Evolutionary conservation across 371 early-diverging fungal genomes (phyloP).

Genomic region (Apophysomyces sp.): DNA sequence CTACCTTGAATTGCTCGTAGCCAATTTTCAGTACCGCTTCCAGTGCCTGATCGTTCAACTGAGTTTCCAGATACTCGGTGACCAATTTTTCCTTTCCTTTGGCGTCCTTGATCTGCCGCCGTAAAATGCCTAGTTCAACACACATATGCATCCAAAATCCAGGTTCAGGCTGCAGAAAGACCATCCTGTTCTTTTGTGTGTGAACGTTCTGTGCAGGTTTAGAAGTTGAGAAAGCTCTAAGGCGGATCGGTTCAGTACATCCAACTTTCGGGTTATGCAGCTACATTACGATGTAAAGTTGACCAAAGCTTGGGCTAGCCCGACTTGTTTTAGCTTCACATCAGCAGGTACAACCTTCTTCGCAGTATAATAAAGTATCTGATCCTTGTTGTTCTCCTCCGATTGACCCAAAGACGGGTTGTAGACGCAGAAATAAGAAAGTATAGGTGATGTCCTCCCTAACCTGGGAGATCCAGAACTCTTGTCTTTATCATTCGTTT

Average conservation of each 20-base stretch:
- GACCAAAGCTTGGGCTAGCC: slow-evolving; percentile 78
- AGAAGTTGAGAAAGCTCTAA: slow-evolving; percentile 66
- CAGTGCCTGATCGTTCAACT: slow-evolving; percentile 57
- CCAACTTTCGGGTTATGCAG: neutral
- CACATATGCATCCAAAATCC: slow-evolving; percentile 79
- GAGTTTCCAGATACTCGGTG: slow-evolving; percentile 62
- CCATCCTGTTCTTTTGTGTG: slow-evolving; percentile 69
- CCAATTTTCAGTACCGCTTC: slow-evolving; percentile 52
- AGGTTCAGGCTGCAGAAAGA: slow-evolving; percentile 69
- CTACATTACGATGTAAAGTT: slow-evolving; percentile 68
- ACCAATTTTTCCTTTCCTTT: slow-evolving; percentile 60
- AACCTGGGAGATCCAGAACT: slow-evolving; percentile 7
- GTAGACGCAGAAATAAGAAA: slow-evolving; percentile 77
- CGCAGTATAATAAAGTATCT: slow-evolving; percentile 78
- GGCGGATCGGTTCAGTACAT: neutral
- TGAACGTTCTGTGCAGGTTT: slow-evolving; percentile 68
- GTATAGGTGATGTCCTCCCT: slow-evolving; percentile 43
- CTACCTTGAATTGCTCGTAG: slow-evolving; percentile 66
- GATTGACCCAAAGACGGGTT: slow-evolving; percentile 72
- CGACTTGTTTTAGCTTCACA: slow-evolving; percentile 80
- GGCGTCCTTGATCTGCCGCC: slow-evolving; percentile 49
- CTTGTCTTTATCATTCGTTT: slow-evolving; percentile 1
- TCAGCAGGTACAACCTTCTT: slow-evolving; percentile 71
- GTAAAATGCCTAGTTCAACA: slow-evolving; percentile 56
- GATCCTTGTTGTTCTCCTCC: slow-evolving; percentile 72